Percentiles rank a stretch among this genome's conserved stretches.
phyloP scores from a whole-genome alignment of 331 rosid genomes.

The Rosa hybrid region DNA sequence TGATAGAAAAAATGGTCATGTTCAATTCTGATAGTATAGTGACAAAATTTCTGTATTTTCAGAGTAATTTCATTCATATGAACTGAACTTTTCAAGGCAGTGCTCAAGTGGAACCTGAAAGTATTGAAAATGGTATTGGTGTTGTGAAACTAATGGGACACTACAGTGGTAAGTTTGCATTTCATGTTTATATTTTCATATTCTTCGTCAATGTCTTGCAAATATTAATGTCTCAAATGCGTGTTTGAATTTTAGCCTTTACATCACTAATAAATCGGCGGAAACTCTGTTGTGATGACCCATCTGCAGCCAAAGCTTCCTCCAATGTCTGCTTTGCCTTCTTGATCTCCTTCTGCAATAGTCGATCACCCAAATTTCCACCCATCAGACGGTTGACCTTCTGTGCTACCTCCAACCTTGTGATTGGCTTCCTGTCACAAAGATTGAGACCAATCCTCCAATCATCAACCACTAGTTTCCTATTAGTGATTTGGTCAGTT shows the following conservation, averaged over 20 bases:
- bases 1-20: too few species aligned
- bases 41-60: too few species aligned
- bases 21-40: too few species aligned
- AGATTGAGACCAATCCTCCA: slow-evolving; percentile 38
- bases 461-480: slow-evolving; percentile 43
- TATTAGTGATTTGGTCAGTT: slow-evolving; percentile 29
- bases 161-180: too few species aligned
- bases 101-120: too few species aligned
- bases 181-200: too few species aligned
- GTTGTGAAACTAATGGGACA: too few species aligned
- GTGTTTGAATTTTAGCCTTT: slow-evolving; percentile 21
- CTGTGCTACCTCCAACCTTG: slow-evolving; percentile 22
- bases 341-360: slow-evolving; percentile 21
- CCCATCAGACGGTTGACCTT: slow-evolving; percentile 27
- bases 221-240: background rate
- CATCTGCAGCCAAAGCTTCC: slow-evolving; percentile 15
- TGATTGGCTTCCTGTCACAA: slow-evolving; percentile 24
- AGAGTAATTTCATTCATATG: too few species aligned
- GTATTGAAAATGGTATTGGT: too few species aligned
- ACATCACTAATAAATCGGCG: slow-evolving; percentile 22
- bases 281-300: slow-evolving; percentile 25
- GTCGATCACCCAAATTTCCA: slow-evolving; percentile 18
- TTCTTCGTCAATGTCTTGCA: too few species aligned
- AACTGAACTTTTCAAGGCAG: too few species aligned
- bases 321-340: slow-evolving; percentile 7